Base-by-base conservation (phyloP, 345 rosid genomes). In the Eucalyptus grandis region DNA sequence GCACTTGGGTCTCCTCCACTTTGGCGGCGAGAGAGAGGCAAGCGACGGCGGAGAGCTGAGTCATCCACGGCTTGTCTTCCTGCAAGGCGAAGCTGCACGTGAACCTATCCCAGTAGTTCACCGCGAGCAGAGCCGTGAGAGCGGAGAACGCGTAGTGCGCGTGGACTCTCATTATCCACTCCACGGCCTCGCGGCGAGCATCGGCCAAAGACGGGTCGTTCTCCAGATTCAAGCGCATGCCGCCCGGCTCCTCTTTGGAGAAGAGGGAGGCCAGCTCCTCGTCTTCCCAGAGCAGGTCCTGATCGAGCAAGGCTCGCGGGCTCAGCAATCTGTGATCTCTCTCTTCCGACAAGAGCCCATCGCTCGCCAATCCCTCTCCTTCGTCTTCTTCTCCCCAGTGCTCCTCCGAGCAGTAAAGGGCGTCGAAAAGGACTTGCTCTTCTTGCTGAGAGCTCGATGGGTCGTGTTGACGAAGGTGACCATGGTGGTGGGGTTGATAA, bases 11-110 rank as follows among this genome's bases (percentile, higher is more conserved):
- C 91, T 90, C 91, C 87, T 86, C 90, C 51, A 90, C 90, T 86
- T 90, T 90, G 88, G 98, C 96, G 15, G 97, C 96, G 51, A 96
- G 92, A 54, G 98, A 96, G 80, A 96, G 87, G 94, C 97, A 95
- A 88, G 96, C 95, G 65, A 95, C 96, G 34, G 96, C 96, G n/a
- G 93, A 91, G 13, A 96, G 93, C 82, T 95, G 97, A 87, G 90
- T 89, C 96, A 93, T 93, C 98, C 98, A 95, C 30, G 96, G 97
- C 90, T 95, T 94, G 86, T 94, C 93, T 27, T 88, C 89, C 87
- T 93, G 93, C 69, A 34, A 72, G 24, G 43, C 65, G 49, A 89
- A 88, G 37, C 89, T 91, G 91, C 93, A 89, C 83, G 94, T 90
- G 90, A 96, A 96, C 90, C 97, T 93, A 87, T 96, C 98, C 14